Percentiles rank a stretch among this genome's conserved stretches.
Evolutionary conservation across 2,329 filamentous ascomycete species (phyloP).

Genomic region (Alternaria sp.): DNA sequence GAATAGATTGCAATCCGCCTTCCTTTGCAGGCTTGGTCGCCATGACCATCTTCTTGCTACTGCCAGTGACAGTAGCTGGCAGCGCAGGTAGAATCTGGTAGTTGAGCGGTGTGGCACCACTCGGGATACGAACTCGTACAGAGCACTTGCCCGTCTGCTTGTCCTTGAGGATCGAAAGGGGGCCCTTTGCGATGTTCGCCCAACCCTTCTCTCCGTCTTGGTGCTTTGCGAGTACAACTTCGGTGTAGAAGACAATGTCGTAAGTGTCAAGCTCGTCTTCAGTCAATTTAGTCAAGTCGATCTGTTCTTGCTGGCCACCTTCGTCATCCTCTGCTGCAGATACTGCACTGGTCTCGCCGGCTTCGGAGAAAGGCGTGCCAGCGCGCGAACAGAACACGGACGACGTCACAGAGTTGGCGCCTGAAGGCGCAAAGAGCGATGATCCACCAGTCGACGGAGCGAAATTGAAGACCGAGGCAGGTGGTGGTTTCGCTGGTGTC

Average conservation of each 20-base stretch:
- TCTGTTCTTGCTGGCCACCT: conserved; percentile 38
- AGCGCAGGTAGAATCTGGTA: conserved; percentile 43
- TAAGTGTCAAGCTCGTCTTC: conserved; percentile 41
- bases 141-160: conserved; percentile 46
- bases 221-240: conserved; percentile 41
- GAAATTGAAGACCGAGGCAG: conserved; percentile 37
- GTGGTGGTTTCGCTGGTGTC: conserved; percentile 39
- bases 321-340: conserved; percentile 42
- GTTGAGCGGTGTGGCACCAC: conserved; percentile 46
- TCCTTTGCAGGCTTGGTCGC: conserved; percentile 36
- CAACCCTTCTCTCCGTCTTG: conserved; percentile 40
- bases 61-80: conserved; percentile 33
- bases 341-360: conserved; percentile 40
- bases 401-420: conserved; percentile 33
- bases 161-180: conserved; percentile 50
- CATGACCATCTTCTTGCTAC: conserved; percentile 43
- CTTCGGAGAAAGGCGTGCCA: conserved; percentile 48
- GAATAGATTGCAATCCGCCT: conserved; percentile 34
- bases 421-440: conserved; percentile 37
- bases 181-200: conserved; percentile 45
- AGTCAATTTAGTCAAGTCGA: conserved; percentile 46
- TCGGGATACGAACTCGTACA: conserved; percentile 46
- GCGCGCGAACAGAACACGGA: conserved; percentile 50
- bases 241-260: conserved; percentile 48
- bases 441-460: conserved; percentile 26